Evolutionary conservation across 2,329 filamentous ascomycete genomes (phyloP).

Genomic region (Colletotrichum cereale): DNA sequence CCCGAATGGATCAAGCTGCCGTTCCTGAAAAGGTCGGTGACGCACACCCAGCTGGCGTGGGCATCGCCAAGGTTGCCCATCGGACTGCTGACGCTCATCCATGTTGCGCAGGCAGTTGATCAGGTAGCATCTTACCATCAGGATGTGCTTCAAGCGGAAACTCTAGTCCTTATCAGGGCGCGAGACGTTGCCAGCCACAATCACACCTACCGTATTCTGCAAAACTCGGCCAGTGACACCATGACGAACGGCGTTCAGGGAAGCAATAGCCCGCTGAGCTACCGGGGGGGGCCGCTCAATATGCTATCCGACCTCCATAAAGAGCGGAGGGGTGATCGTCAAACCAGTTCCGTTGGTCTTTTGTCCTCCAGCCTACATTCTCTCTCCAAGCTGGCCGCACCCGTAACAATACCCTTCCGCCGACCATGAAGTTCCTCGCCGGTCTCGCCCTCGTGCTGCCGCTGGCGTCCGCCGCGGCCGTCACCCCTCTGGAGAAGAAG

Average conservation of each 20-base stretch:
- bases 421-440: slow-evolving; percentile 36
- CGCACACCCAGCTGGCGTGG: background rate
- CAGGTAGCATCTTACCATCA: background rate
- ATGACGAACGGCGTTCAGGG: background rate
- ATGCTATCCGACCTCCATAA: slow-evolving; percentile 14
- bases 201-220: slow-evolving; percentile 40
- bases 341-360: background rate
- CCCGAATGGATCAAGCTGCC: background rate
- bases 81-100: no score
- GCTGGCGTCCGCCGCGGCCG: slow-evolving; percentile 32
- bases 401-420: background rate
- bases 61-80: background rate
- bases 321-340: background rate
- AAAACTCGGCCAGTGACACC: slow-evolving; percentile 16
- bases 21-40: background rate
- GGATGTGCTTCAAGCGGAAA: background rate
- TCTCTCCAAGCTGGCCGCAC: background rate
- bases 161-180: slow-evolving; percentile 15
- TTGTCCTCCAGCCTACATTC: background rate
- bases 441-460: slow-evolving; percentile 29
- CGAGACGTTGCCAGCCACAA: slow-evolving; percentile 19
- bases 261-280: accelerated
- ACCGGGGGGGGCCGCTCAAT: no score
- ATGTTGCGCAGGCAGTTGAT: no score
- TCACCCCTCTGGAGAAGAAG: slow-evolving; percentile 32